phyloP scores from a whole-genome alignment of 2,329 filamentous ascomycete species.

The Ascochyta lentis region DNA sequence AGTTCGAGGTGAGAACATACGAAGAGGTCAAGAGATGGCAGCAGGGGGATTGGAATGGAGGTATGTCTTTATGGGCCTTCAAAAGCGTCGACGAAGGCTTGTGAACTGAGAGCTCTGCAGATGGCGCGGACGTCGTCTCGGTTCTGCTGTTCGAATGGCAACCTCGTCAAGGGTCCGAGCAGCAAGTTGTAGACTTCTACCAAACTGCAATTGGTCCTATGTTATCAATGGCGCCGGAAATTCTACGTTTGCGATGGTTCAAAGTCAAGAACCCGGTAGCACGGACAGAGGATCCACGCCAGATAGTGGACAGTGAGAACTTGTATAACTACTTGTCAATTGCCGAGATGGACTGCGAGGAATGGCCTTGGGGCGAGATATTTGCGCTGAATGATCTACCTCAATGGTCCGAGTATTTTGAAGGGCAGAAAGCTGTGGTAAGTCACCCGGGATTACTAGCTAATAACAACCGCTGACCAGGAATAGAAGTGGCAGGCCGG shows the following conservation, averaged over 20 bases:
- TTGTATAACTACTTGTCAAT: constrained; percentile 7
- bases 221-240: constrained; percentile 5
- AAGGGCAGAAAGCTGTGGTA: constrained; percentile 11
- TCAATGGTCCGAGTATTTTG: constrained; percentile 14
- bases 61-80: neutral
- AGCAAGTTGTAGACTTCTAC: constrained; percentile 11
- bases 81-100: neutral
- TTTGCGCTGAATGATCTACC: constrained; percentile 6
- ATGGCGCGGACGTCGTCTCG: constrained; percentile 4
- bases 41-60: constrained; percentile 8
- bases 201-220: constrained; percentile 1
- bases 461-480: neutral
- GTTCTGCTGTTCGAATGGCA: constrained; percentile 14
- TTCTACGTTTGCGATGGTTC: constrained; percentile 12
- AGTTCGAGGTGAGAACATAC: constrained; percentile 15
- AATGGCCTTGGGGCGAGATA: constrained; percentile 16
- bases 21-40: constrained; percentile 17
- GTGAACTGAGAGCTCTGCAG: neutral
- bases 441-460: neutral
- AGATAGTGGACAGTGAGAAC: neutral
- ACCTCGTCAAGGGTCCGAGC: neutral
- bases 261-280: constrained; percentile 6
- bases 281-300: neutral
- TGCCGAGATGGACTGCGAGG: constrained; percentile 11
- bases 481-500: constrained; percentile 12